These are phyloP conservation scores for Aspergillus ochraceoroseus DNA, from an alignment of 2,329 filamentous ascomycete genomes.

Conservation along the genomic window DNA sequence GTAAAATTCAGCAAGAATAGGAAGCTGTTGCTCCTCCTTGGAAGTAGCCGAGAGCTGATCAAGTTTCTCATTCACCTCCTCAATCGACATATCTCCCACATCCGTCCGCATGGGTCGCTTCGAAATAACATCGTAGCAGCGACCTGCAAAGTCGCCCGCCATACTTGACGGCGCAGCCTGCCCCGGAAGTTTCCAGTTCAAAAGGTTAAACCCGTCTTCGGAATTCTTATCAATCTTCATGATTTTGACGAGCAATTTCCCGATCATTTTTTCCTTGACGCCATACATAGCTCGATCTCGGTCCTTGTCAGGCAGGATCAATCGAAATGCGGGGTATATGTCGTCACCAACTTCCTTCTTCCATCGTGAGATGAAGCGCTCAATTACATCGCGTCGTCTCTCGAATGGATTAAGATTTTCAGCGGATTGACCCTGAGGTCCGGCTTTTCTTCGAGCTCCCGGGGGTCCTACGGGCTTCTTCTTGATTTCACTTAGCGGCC, in stretches of 20 bases:
- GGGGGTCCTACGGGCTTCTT: conserved; percentile 60
- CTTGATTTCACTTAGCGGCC: conserved; percentile 72
- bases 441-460: conserved; percentile 54
- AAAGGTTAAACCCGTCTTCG: conserved; percentile 75
- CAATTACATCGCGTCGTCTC: conserved; percentile 71
- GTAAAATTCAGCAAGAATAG: conserved; percentile 80
- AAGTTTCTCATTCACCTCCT: conserved; percentile 80
- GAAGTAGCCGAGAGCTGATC: conserved; percentile 70
- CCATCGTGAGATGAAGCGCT: conserved; percentile 82
- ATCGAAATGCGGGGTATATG: conserved; percentile 84
- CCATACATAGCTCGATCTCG: conserved; percentile 89
- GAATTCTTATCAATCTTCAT: conserved; percentile 89
- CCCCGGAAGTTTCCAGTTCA: conserved; percentile 90
- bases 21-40: conserved; percentile 77
- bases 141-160: conserved; percentile 86
- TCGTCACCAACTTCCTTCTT: conserved; percentile 82
- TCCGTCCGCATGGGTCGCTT: conserved; percentile 73
- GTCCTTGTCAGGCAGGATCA: conserved; percentile 91
- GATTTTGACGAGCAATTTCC: conserved; percentile 82
- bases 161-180: conserved; percentile 58
- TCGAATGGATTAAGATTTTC: conserved; percentile 65
- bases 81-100: conserved; percentile 75
- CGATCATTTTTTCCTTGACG: conserved; percentile 86
- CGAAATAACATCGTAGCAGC: conserved; percentile 80
- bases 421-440: conserved; percentile 50